A percentile compares a stretch with the other conserved stretches of the same genome.
These are phyloP conservation scores for Erysiphe pulchra DNA, from an alignment of 2,329 filamentous ascomycete species.

Conservation along the genomic window DNA sequence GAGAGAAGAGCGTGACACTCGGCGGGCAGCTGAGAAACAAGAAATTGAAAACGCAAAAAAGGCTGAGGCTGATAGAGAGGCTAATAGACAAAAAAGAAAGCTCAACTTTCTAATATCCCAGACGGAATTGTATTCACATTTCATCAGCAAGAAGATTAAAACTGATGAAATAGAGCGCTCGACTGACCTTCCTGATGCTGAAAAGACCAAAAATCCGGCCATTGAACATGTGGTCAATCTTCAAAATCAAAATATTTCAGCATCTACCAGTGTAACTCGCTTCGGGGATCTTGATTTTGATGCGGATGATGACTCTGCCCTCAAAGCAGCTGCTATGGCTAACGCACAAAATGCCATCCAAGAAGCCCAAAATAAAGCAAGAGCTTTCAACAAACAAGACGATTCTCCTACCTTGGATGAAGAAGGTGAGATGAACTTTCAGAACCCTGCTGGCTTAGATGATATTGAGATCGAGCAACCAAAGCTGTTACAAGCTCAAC, in stretches of 20 bases:
- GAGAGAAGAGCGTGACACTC: conserved; percentile 79
- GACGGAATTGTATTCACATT: conserved; percentile 96
- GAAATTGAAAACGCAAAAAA: conserved; percentile 92
- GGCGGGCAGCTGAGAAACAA: conserved; percentile 82
- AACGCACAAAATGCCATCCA: conserved; percentile 93
- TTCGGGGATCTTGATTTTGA: conserved; percentile 94
- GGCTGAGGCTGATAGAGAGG: conserved; percentile 90
- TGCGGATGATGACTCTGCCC: conserved; percentile 63
- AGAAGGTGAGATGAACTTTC: conserved; percentile 97
- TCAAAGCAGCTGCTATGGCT: conserved; percentile 68
- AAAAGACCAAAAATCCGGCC: conserved; percentile 24
- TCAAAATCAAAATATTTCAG: conserved; percentile 23
- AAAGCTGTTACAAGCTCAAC: conserved; percentile 71
- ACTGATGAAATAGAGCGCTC: conserved; percentile 83
- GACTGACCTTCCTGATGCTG: conserved; percentile 55
- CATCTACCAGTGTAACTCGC: conserved; percentile 54
- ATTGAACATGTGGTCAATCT: conserved; percentile 17
- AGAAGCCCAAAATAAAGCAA: conserved; percentile 76
- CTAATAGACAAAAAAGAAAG: conserved; percentile 91
- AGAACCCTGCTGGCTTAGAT: conserved; percentile 86
- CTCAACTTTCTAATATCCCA: conserved; percentile 98
- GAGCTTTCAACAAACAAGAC: conserved; percentile 63
- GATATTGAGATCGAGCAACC: conserved; percentile 88
- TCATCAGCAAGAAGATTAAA: conserved; percentile 98
- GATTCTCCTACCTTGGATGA: conserved; percentile 49